These are phyloP conservation scores for Suillus hirtellus DNA, from an alignment of 768 basidiomycete species.

Conservation along the genomic window DNA sequence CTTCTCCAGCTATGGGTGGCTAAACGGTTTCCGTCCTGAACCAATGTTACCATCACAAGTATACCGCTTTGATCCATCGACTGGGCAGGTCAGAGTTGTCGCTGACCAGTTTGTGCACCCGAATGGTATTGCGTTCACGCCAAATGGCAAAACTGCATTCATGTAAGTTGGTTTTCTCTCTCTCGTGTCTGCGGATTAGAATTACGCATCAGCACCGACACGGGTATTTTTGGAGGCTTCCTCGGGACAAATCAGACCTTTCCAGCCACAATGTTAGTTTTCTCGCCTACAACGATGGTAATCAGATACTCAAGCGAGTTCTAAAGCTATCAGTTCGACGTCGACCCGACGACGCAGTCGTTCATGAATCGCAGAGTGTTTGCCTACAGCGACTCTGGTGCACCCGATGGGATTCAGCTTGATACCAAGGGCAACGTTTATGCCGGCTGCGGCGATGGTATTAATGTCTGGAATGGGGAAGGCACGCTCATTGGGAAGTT, in stretches of 20 bases:
- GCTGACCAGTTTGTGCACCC: constrained; percentile 74
- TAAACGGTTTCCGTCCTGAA: constrained; percentile 64
- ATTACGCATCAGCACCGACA: constrained; percentile 22
- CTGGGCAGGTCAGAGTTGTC: constrained; percentile 65
- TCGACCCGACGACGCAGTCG: constrained; percentile 48
- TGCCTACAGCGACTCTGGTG: constrained; percentile 59
- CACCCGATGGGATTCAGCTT: constrained; percentile 65
- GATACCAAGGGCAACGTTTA: constrained; percentile 65
- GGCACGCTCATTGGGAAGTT: constrained; percentile 65
- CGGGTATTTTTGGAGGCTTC: constrained; percentile 21
- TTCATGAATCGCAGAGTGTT: constrained; percentile 63
- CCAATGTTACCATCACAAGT: constrained; percentile 74
- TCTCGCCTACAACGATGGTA: not conserved
- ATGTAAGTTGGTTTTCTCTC: constrained; percentile 40
- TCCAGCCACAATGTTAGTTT: constrained; percentile 28
- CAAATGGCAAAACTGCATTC: constrained; percentile 64
- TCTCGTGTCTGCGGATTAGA: not conserved
- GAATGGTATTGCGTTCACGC: constrained; percentile 76
- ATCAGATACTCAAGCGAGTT: constrained; percentile 3
- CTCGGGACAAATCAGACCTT: constrained; percentile 23
- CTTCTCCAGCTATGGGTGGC: constrained; percentile 55
- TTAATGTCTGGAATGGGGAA: constrained; percentile 43
- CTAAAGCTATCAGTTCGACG: constrained; percentile 61
- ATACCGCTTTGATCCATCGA: constrained; percentile 71
- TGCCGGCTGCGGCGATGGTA: constrained; percentile 59